Conservation (phyloP, 345 rosid species). For the Euphorbia peplus region DNA sequence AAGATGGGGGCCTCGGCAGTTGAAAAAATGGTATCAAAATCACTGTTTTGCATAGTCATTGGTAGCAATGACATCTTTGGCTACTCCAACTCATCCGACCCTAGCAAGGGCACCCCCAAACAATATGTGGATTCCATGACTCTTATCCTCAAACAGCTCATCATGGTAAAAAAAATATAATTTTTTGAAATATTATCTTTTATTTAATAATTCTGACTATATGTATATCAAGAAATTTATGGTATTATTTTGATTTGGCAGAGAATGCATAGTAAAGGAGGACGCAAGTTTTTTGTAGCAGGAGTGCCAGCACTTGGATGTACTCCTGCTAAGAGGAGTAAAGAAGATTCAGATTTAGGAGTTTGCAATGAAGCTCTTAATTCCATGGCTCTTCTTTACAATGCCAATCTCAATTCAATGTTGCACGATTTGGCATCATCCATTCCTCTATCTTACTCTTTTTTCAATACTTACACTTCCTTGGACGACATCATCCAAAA, state of each 20-base stretch:
- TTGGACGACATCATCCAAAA: conserved; percentile 39
- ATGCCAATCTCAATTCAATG: conserved; percentile 36
- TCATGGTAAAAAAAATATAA: conserved; percentile 45
- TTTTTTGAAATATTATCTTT: too few species aligned
- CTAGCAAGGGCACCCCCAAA: conserved; percentile 33
- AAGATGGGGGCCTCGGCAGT: conserved; percentile 36
- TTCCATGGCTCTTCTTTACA: conserved; percentile 42
- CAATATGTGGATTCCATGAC: conserved; percentile 47
- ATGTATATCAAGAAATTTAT: too few species aligned
- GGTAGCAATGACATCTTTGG: conserved; percentile 72
- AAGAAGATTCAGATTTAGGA: conserved; percentile 29
- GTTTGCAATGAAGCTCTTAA: conserved; percentile 49
- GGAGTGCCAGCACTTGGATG: conserved; percentile 63
- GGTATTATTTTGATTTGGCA: too few species aligned
- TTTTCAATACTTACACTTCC: conserved; percentile 45
- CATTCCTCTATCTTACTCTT: conserved; percentile 45
- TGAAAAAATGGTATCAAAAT: conserved; percentile 39
- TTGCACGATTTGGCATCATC: conserved; percentile 39
- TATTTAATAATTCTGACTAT: too few species aligned
- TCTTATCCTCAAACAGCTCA: conserved; percentile 39
- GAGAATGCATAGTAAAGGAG: conserved; percentile 43
- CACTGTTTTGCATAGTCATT: conserved; percentile 47
- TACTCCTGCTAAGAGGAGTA: conserved; percentile 43
- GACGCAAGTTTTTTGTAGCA: conserved; percentile 45
- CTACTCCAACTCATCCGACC: conserved; percentile 42